Evolutionary conservation across 2,329 filamentous ascomycete genomes (phyloP), one percentile per base, ranked within the genome.

Genomic region (Fusarium dimerum): DNA sequence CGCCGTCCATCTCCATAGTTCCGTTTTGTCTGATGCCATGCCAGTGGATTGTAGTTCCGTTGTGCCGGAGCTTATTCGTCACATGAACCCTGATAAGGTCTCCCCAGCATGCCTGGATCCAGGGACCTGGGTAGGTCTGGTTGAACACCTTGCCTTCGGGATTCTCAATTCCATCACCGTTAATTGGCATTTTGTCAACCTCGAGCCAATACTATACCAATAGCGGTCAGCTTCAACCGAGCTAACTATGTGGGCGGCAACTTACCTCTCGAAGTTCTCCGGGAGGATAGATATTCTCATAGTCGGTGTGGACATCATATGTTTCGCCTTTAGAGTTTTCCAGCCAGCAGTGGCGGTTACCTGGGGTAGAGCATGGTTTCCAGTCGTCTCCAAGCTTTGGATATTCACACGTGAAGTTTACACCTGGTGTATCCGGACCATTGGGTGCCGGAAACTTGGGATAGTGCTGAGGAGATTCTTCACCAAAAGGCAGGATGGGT

Each of bases 31-130:
- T 29, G 7, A 54, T 50, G 10, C 52, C 52, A 11, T 54, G 52
- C 52, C 52, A 54, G 18, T 54, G 52, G 38, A 57, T 50, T 1
- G 41, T 47, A 6, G 48, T 48, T 6, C 52, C 46, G 6, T 48
- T 48, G 40, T 17, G 43, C 40, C 30, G 5, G 26, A 48, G 46
- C 40, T 48, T 48, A 39, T 48, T 48, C 46, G 8, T 48, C 30
- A 48, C 46, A 9, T 4, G 6, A n/a, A 48, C 17, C 16, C 30
- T 43, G 18, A 48, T 48, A 2, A 43, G 5, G 30, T 48, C 46
- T 8, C 46, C 46, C 46, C 46, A 48, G 46, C 46, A 48, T 43
- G 46, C 46, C 18, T 48, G 39, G 17, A 48, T 43, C 40, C 46
- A 48, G 15, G 46, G 46, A 6, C 46, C 46, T 11, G 46, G 46